phyloP scores from a whole-genome alignment of 2,329 filamentous ascomycete genomes.

The Trichoderma gracile region DNA sequence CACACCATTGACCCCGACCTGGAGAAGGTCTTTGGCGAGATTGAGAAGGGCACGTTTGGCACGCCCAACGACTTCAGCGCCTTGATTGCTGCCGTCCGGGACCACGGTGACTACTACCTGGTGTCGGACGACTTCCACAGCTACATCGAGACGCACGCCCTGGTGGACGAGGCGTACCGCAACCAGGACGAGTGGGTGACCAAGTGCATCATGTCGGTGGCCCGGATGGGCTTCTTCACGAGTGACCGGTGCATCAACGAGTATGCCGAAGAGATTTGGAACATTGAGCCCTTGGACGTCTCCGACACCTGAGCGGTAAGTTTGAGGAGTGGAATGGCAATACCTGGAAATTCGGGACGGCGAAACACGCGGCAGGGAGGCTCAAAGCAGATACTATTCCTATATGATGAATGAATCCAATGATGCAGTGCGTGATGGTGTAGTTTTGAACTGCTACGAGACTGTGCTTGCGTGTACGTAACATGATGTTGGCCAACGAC shows the following conservation, averaged over 20 bases:
- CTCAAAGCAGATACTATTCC: neutral
- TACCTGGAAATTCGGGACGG: neutral
- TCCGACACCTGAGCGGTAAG: constrained; percentile 36
- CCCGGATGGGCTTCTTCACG: constrained; percentile 96
- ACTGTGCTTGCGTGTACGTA: neutral
- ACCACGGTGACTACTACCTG: constrained; percentile 96
- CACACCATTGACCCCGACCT: constrained; percentile 78
- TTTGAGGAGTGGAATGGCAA: neutral
- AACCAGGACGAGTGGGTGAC: constrained; percentile 91
- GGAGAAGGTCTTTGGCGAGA: constrained; percentile 77
- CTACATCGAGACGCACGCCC: constrained; percentile 85
- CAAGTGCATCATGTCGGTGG: constrained; percentile 85
- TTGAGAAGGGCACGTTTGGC: constrained; percentile 79
- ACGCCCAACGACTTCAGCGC: constrained; percentile 76
- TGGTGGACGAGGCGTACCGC: constrained; percentile 89
- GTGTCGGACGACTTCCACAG: constrained; percentile 97
- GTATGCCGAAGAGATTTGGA: constrained; percentile 98
- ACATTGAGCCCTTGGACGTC: constrained; percentile 74
- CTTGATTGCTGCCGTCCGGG: constrained; percentile 78
- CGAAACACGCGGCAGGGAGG: neutral
- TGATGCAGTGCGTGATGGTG: neutral
- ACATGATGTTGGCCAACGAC: neutral
- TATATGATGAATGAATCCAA: constrained; percentile 14
- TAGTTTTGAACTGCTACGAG: neutral
- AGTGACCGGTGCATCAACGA: constrained; percentile 94